Conservation (phyloP, 2,329 filamentous ascomycete genomes). For the Xylaria sp. region DNA sequence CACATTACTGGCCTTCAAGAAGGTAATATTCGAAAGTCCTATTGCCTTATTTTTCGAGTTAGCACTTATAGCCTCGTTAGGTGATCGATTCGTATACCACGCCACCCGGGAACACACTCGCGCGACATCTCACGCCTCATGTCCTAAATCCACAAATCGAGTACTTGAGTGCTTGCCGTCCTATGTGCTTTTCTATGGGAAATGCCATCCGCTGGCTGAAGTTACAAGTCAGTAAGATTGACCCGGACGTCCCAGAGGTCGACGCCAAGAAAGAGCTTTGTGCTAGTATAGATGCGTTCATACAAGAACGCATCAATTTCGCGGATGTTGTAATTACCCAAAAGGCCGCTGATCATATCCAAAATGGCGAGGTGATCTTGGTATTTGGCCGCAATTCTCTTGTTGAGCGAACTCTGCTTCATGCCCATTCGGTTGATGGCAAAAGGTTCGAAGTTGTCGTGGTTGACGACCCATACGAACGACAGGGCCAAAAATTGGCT, state of each 20-base stretch:
- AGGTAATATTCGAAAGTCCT: slow-evolving; percentile 59
- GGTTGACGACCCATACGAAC: slow-evolving; percentile 74
- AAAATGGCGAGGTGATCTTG: slow-evolving; percentile 81
- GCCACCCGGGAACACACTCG: slow-evolving; percentile 82
- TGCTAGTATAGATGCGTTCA: slow-evolving; percentile 86
- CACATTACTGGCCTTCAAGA: slow-evolving; percentile 88
- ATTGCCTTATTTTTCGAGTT: not conserved
- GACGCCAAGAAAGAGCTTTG: slow-evolving; percentile 83
- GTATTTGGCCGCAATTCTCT: slow-evolving; percentile 89
- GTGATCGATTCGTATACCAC: slow-evolving; percentile 95
- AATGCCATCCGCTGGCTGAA: slow-evolving; percentile 97
- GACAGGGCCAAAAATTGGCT: slow-evolving; percentile 68
- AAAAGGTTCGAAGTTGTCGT: slow-evolving; percentile 85
- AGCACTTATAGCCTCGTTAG: slow-evolving; percentile 54
- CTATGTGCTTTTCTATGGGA: slow-evolving; percentile 95
- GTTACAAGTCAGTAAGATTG: slow-evolving; percentile 88
- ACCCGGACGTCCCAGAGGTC: slow-evolving; percentile 83
- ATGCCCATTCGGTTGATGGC: slow-evolving; percentile 72
- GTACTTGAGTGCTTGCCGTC: slow-evolving; percentile 91
- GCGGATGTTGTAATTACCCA: slow-evolving; percentile 87
- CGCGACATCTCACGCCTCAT: slow-evolving; percentile 90
- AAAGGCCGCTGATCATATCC: slow-evolving; percentile 78
- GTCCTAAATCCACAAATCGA: slow-evolving; percentile 95
- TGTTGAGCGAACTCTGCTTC: slow-evolving; percentile 82
- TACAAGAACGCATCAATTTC: slow-evolving; percentile 87